Base-by-base conservation (phyloP, 1,284 basidiomycete species). In the Ceratobasidium sp. region DNA sequence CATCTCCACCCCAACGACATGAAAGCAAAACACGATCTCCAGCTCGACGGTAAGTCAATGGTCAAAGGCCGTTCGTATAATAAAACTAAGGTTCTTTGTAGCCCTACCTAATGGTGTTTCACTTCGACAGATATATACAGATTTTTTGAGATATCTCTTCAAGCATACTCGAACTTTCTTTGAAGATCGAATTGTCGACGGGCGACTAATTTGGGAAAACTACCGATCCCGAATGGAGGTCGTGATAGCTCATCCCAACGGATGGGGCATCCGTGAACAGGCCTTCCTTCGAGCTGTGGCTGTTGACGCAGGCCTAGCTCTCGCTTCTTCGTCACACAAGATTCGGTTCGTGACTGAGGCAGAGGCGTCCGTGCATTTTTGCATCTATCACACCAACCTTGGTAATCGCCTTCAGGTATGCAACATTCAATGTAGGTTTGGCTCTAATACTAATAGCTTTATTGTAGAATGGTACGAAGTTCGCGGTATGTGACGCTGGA, bases 281-380 rank as follows among this genome's bases (percentile, higher is more conserved):
- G 49, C 54, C 0, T 63, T 78, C 28, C 65, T 78, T 23, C 73
- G 77, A 20, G 26, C 47, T 23, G 77, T 61, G 17, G 77, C 75
- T n/a, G 65, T 76, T 20, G 64, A 65, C 7, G 56, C 77, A n/a
- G 77, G 74, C 8, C 63, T 76, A 15, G 33, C 60, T 3, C 28
- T 58, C 5, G 42, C 76, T 17, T 23, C 42, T 49, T 64, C 26
- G 28, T 42, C 61, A 31, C 53, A 26, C 20, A 65, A 45, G 11
- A 61, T 76, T 10, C 49, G 67, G 6, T 79, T 79, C 42, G 65
- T 79, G 8, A 73, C 73, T 3, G 79, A 79, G 60, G 79, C 68
- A 0, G 79, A 79, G 56, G 79, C 79, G 6, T 77, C 76, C 1
- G 79, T 79, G 6, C 79, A 79, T 64, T 79, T 78, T 28, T 76